These are phyloP conservation scores for Dunaliella primolecta DNA, from an alignment of 139 green algal species.

Conservation along the genomic window DNA sequence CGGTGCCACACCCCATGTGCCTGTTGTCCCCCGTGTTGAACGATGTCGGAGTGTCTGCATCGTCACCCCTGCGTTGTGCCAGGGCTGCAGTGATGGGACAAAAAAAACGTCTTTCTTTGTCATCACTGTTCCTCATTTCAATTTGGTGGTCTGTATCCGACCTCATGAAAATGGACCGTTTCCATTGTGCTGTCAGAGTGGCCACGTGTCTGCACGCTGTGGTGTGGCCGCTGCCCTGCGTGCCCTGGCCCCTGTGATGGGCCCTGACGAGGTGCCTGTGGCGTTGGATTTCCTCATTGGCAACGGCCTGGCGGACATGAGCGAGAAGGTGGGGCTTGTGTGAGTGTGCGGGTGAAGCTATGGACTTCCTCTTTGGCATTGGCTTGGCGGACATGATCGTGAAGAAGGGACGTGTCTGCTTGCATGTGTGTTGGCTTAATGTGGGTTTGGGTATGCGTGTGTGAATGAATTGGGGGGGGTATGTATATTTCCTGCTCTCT, in stretches of 20 bases:
- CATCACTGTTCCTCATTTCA: too few species aligned
- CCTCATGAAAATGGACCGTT: too few species aligned
- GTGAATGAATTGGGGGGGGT: background rate
- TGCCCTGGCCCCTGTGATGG: constrained; percentile 49
- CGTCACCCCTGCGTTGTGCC: too few species aligned
- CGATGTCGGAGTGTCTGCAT: too few species aligned
- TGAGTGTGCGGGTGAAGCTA: background rate
- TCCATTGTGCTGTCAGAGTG: too few species aligned
- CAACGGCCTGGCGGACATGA: constrained; percentile 70
- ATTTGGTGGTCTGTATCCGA: too few species aligned
- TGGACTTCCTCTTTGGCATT: constrained; percentile 84
- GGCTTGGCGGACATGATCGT: constrained; percentile 73
- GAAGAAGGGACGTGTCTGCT: constrained; percentile 28
- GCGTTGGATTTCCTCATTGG: constrained; percentile 84
- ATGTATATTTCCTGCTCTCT: too few species aligned
- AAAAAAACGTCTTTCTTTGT: too few species aligned
- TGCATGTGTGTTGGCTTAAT: background rate
- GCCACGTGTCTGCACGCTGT: constrained; percentile 20
- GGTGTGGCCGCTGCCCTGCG: constrained; percentile 67
- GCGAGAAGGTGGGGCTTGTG: constrained; percentile 41
- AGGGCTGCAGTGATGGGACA: too few species aligned
- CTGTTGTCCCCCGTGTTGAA: too few species aligned
- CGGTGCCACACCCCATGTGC: too few species aligned
- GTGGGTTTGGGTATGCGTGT: background rate
- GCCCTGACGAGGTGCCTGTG: constrained; percentile 44